Percentiles rank a stretch among this genome's conserved stretches.
Conservation (phyloP, 2,329 filamentous ascomycete species). For the Dactylellina cionopaga region DNA sequence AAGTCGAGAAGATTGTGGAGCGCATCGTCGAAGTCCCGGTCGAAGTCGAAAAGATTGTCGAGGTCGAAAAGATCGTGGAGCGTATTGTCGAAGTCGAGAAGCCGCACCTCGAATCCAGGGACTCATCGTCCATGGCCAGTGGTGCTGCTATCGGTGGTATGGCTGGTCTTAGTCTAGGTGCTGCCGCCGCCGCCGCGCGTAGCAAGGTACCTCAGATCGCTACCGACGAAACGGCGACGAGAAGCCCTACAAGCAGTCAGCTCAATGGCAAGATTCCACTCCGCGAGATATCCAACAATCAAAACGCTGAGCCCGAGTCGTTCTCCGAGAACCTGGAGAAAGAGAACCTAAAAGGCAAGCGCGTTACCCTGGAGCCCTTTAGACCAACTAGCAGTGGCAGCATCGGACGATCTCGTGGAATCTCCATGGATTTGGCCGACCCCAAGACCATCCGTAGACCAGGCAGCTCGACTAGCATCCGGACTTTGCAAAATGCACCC, state of each 20-base stretch:
- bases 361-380: slow-evolving; percentile 47
- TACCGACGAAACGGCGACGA: slow-evolving; percentile 45
- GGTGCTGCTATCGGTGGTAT: slow-evolving; percentile 4
- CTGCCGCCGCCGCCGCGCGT: slow-evolving; percentile 11
- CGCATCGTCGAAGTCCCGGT: slow-evolving; percentile 34
- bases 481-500: slow-evolving; percentile 55
- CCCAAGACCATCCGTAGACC: slow-evolving; percentile 67
- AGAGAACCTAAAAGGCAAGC: slow-evolving; percentile 58
- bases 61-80: slow-evolving; percentile 47
- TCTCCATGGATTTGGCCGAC: slow-evolving; percentile 16
- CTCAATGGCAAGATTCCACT: slow-evolving; percentile 43
- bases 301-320: slow-evolving; percentile 81
- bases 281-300: slow-evolving; percentile 62
- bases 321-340: slow-evolving; percentile 84
- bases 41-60: slow-evolving; percentile 20
- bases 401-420: slow-evolving; percentile 24
- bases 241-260: slow-evolving; percentile 36
- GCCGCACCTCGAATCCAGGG: slow-evolving; percentile 15
- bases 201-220: slow-evolving; percentile 39
- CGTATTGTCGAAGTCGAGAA: slow-evolving; percentile 43
- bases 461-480: slow-evolving; percentile 76
- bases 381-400: slow-evolving; percentile 53
- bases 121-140: not conserved
- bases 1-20: slow-evolving; percentile 30
- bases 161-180: slow-evolving; percentile 25